Conservation (phyloP, 805 yeast species). For the Metschnikowia peoriensis region DNA sequence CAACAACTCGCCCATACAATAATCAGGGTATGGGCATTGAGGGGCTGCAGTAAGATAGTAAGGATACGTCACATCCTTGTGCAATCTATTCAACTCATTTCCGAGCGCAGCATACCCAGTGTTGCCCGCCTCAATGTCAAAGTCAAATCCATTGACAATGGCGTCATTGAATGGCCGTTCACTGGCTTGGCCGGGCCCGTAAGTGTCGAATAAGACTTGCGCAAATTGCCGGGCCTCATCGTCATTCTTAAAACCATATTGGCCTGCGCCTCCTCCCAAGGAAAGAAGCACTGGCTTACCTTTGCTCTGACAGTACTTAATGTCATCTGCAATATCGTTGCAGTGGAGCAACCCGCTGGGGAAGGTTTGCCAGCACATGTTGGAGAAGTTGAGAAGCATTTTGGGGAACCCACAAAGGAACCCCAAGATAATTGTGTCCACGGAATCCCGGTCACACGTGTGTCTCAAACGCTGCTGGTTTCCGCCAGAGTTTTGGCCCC, state of each 20-base stretch:
- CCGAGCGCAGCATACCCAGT: conserved; percentile 35
- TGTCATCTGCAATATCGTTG: conserved; percentile 12
- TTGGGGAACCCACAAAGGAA: conserved; percentile 63
- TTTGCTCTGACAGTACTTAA: conserved; percentile 14
- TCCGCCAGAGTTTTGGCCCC: conserved; percentile 79
- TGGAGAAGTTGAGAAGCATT: conserved; percentile 51
- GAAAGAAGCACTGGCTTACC: conserved; percentile 15
- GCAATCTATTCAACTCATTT: conserved; percentile 19
- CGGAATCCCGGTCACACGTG: conserved; percentile 67
- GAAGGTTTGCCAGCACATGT: conserved; percentile 39
- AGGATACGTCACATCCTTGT: conserved; percentile 20
- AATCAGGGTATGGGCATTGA: conserved; percentile 88
- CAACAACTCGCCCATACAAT: conserved; percentile 31
- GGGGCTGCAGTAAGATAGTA: conserved; percentile 63
- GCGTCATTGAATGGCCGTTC: conserved; percentile 41
- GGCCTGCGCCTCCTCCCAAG: conserved; percentile 55
- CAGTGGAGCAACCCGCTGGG: conserved; percentile 39
- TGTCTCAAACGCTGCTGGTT: conserved; percentile 36
- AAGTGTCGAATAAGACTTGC: conserved; percentile 36
- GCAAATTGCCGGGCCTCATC: conserved; percentile 58
- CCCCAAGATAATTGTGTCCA: conserved; percentile 70
- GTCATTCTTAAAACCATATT: conserved; percentile 52
- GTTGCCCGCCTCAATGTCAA: conserved; percentile 54
- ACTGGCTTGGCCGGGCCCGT: conserved; percentile 33
- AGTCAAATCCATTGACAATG: conserved; percentile 68